phyloP scores from a whole-genome alignment of 2,329 filamentous ascomycete species.

The Calonectria pseudoreteaudii region DNA sequence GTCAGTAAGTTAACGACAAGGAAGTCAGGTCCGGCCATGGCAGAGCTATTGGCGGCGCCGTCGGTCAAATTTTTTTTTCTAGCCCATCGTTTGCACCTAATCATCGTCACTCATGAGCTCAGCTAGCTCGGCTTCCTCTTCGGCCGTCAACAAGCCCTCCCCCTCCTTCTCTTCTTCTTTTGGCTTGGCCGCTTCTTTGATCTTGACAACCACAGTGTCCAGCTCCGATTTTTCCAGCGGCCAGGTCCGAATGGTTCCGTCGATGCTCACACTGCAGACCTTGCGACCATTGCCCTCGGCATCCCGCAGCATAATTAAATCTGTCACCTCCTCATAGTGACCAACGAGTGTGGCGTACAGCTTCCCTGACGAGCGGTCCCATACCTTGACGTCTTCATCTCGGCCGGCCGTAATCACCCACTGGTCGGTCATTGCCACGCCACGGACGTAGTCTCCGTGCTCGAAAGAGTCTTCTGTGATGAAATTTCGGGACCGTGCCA shows the following conservation, averaged over 20 bases:
- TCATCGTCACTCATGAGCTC: conserved; percentile 85
- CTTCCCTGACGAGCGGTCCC: conserved; percentile 81
- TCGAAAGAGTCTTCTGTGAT: conserved; percentile 76
- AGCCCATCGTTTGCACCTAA: conserved; percentile 39
- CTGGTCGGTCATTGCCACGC: conserved; percentile 78
- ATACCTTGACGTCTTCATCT: conserved; percentile 92
- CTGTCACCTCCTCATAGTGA: conserved; percentile 94
- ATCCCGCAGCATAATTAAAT: conserved; percentile 72
- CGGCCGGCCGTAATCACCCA: conserved; percentile 90
- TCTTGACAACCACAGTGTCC: conserved; percentile 61
- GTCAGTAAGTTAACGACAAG: background rate
- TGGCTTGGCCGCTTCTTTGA: conserved; percentile 60
- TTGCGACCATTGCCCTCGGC: conserved; percentile 51
- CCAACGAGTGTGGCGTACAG: conserved; percentile 81
- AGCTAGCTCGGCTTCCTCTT: conserved; percentile 93
- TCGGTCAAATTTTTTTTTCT: background rate
- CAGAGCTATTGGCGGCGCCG: background rate
- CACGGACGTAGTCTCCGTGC: conserved; percentile 92
- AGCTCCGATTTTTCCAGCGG: conserved; percentile 72
- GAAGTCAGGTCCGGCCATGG: background rate
- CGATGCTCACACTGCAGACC: conserved; percentile 87
- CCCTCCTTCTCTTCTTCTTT: conserved; percentile 60
- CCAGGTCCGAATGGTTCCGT: conserved; percentile 90
- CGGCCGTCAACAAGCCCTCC: conserved; percentile 76
- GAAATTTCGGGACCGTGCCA: conserved; percentile 77